phyloP scores from a whole-genome alignment of 352 stramenopile genomes.

The Phytophthora tentaculata region DNA sequence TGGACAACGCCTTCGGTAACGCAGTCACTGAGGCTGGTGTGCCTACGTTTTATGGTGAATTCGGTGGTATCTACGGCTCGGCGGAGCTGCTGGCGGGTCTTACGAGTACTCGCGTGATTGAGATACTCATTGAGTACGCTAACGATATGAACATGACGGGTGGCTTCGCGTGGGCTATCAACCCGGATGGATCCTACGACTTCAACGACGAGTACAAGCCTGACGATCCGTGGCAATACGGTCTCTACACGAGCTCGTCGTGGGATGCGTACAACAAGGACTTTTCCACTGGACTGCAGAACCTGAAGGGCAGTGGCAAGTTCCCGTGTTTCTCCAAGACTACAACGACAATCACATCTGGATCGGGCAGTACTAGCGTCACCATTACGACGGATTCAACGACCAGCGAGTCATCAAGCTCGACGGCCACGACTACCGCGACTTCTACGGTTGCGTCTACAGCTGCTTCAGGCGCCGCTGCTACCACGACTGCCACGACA shows the following conservation, averaged over 20 bases:
- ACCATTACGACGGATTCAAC: slow-evolving; percentile 35
- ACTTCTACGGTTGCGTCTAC: slow-evolving; percentile 28
- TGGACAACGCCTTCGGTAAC: slow-evolving; percentile 76
- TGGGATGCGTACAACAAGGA: slow-evolving; percentile 79
- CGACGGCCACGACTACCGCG: slow-evolving; percentile 33
- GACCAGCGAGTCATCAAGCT: slow-evolving; percentile 23
- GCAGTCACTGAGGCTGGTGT: slow-evolving; percentile 51
- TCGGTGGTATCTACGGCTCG: slow-evolving; percentile 80
- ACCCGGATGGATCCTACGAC: slow-evolving; percentile 76
- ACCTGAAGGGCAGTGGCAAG: slow-evolving; percentile 74
- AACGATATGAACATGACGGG: slow-evolving; percentile 72
- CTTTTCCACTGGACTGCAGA: slow-evolving; percentile 61
- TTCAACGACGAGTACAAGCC: slow-evolving; percentile 78
- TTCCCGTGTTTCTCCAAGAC: slow-evolving; percentile 74
- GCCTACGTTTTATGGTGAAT: slow-evolving; percentile 81
- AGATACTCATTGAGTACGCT: slow-evolving; percentile 77
- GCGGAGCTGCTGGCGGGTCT: slow-evolving; percentile 57
- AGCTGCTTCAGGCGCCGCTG: slow-evolving; percentile 18
- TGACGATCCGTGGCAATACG: slow-evolving; percentile 70
- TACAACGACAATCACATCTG: slow-evolving; percentile 32
- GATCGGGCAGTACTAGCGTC: slow-evolving; percentile 38
- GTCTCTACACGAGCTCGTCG: slow-evolving; percentile 71
- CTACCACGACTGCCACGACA: slow-evolving; percentile 22
- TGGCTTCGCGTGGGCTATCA: slow-evolving; percentile 83
- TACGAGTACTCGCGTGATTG: slow-evolving; percentile 76